Conservation (phyloP, 441 rosid genomes). For the Jatropha multifida region DNA sequence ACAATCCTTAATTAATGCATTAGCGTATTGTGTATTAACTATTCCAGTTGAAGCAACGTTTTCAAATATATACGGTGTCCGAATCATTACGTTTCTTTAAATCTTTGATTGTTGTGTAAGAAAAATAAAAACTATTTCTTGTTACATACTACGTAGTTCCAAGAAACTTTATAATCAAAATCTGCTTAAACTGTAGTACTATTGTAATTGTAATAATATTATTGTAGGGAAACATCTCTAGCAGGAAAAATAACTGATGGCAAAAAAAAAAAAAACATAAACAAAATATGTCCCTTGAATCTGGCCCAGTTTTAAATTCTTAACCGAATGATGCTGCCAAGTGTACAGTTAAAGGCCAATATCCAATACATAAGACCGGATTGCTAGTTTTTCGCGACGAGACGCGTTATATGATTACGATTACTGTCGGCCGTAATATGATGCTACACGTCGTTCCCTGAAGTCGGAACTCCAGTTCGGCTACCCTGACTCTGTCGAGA, state of each 20-base stretch:
- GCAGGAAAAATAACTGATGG: background rate
- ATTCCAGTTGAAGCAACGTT: too few species aligned
- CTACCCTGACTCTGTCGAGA: too few species aligned
- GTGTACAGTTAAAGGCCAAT: background rate
- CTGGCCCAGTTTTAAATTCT: background rate
- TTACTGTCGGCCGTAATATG: too few species aligned
- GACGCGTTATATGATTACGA: too few species aligned
- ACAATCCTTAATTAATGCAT: background rate
- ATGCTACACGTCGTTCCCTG: background rate
- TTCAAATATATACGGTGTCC: background rate
- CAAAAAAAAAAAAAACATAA: background rate
- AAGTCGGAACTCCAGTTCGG: too few species aligned
- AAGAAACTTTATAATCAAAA: too few species aligned
- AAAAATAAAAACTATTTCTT: background rate
- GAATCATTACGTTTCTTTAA: constrained; percentile 1
- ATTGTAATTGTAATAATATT: too few species aligned
- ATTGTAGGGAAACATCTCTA: too few species aligned
- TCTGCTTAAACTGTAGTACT: too few species aligned
- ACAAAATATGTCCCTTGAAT: background rate
- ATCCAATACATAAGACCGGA: background rate
- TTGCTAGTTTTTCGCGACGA: too few species aligned
- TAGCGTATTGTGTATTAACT: too few species aligned
- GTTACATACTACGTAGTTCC: too few species aligned
- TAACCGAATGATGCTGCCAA: background rate
- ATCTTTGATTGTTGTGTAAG: background rate